Evolutionary conservation across 257 asterid species (phyloP), one percentile per base, ranked within the genome.

Genomic region (Haberlea rhodopensis): DNA sequence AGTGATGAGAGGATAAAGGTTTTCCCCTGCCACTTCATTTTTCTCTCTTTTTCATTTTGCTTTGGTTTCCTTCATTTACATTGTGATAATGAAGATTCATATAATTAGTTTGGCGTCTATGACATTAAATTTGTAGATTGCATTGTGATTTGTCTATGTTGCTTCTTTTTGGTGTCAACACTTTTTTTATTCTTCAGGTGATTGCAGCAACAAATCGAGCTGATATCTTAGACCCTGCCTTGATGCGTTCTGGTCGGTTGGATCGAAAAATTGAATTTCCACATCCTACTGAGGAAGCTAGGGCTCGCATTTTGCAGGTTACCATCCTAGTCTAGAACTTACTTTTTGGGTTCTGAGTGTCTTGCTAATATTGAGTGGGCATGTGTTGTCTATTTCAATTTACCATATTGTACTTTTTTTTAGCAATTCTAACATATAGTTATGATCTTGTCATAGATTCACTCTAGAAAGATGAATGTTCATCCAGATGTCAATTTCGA

Each of bases 171-270:
- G n/a, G n/a, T n/a, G n/a, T n/a, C n/a, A n/a, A n/a, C n/a, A n/a
- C n/a, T n/a, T n/a, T n/a, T n/a, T n/a, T n/a, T n/a, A n/a, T n/a
- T n/a, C n/a, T n/a, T n/a, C n/a, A n/a, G 98, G 95, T 92, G 37
- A 92, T 92, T 71, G 98, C 97, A 48, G 98, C 98, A 28, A 92
- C 98, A 13, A 92, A 92, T 70, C 78, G 98, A 73, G 97, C 96
- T 51, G 98, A 92, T 80, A 85, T 92, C 67, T 76, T 92, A 62
- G 98, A 92, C 80, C 98, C 98, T 71, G 97, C 98, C 32, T 76
- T 92, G 27, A 82, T 92, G 96, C 78, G 97, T 9, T 87, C 98
- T 65, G 98, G 98, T 67, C 85, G 97, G 49, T 79, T 92, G 78
- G 98, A 92, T 84, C 98, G 97, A 52, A 92, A 92, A 75, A 92